These are phyloP conservation scores for Cicer judaicum DNA, from an alignment of 306 rosid species.

Conservation along the genomic window DNA sequence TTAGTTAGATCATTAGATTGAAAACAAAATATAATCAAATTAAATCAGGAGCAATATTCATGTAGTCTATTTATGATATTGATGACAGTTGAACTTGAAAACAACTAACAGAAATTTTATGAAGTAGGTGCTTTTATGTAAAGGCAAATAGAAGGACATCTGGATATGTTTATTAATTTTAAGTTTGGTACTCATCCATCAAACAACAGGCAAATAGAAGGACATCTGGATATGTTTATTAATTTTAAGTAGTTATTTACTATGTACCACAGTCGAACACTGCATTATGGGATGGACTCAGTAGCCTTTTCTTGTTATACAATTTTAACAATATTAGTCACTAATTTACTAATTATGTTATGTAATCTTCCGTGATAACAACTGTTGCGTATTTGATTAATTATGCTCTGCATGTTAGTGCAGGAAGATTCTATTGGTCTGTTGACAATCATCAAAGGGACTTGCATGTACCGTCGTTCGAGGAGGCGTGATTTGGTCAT, in stretches of 20 bases:
- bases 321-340: background rate
- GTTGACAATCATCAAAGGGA: conserved; percentile 79
- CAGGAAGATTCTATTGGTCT: conserved; percentile 90
- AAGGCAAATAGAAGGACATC: no score
- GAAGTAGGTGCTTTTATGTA: no score
- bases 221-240: background rate
- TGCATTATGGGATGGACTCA: conserved; percentile 1
- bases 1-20: no score
- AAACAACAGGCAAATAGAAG: conserved; percentile 5
- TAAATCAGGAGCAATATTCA: no score
- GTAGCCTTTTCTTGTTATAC: background rate
- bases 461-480: conserved; percentile 73
- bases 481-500: conserved; percentile 60
- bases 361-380: conserved; percentile 32
- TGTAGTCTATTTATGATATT: no score
- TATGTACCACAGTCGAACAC: background rate
- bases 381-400: conserved; percentile 6
- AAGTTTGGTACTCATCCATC: no score
- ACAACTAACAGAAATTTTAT: no score
- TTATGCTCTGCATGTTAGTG: conserved; percentile 45
- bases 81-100: no score
- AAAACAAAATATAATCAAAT: no score
- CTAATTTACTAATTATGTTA: conserved; percentile 9
- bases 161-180: no score
- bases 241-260: background rate